Base-by-base conservation (phyloP, 345 rosid species). In the Arabidopsis suecica region DNA sequence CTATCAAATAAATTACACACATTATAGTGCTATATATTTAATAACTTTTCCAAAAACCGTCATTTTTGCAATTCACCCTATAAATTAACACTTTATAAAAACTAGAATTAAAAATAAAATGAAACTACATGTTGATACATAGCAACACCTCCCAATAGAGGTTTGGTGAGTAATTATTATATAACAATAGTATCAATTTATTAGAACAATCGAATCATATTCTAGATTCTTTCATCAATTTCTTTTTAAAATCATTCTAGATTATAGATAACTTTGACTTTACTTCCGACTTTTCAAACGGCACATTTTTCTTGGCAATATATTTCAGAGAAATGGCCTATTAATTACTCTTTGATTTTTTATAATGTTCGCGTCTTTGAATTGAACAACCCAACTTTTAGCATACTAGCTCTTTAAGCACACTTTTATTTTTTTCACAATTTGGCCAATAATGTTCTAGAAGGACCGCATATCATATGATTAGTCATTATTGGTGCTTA, bases 201-300 rank as follows among this genome's bases (percentile, higher is more conserved):
- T 23, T 23, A 51, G 28, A 30, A 72, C 18, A 28, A 28, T 28
- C 32, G 32, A 28, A 28, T 28, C 32, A 3, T 28, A 28, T 28
- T 28, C 32, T 28, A 28, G 32, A 28, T 28, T 28, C 32, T 28
- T 28, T 28, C 32, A 16, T 16, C 18, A 16, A 16, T 16, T 16
- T 16, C 0, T 16, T 16, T 16, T 16, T 16, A 16, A 16, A 16
- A 16, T 16, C 18, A 16, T 16, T 28, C 32, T 28, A 28, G 32
- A 28, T 28, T 28, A 28, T 28, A 28, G 32, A 28, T 28, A 28
- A 28, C 32, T 28, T 28, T 74, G 78, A 66, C 51, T 47, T 74
- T 56, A 16, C 66, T 65, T 42, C 1, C 5, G 78, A 74, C 72
- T 74, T 74, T 66, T 74, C 66, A 65, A 50, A 61, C 1, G 18